Percentiles rank a stretch among this genome's conserved stretches.
Conservation (phyloP, 306 rosid genomes). For the Prunus mume region DNA sequence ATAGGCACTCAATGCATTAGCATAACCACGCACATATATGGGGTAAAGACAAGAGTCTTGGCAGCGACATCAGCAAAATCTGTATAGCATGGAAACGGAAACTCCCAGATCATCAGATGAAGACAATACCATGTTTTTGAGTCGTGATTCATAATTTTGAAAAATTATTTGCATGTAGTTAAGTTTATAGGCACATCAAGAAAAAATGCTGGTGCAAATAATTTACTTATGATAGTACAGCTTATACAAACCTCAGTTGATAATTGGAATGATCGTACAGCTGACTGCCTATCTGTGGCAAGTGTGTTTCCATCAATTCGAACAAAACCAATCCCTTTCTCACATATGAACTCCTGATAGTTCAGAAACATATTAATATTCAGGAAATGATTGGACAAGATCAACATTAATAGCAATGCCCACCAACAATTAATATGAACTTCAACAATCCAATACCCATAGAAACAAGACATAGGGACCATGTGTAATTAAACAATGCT, state of each 20-base stretch:
- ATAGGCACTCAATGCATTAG: constrained; percentile 23
- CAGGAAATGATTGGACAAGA: background rate
- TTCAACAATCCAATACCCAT: background rate
- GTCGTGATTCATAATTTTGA: background rate
- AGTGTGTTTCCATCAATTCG: constrained; percentile 94
- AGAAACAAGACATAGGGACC: background rate
- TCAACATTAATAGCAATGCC: background rate
- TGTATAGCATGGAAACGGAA: background rate
- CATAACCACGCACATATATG: constrained; percentile 1
- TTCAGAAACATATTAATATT: constrained; percentile 10
- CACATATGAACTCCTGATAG: constrained; percentile 70
- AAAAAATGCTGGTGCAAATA: background rate
- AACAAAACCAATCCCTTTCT: constrained; percentile 71
- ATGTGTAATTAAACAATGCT: background rate
- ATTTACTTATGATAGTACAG: background rate
- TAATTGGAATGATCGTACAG: constrained; percentile 68
- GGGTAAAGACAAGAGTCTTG: background rate
- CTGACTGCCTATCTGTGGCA: constrained; percentile 81
- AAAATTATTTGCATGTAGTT: background rate
- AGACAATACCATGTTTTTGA: background rate
- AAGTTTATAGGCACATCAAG: background rate
- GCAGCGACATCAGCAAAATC: background rate
- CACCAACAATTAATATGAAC: background rate
- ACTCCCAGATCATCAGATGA: background rate
- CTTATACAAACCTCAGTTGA: constrained; percentile 55